A percentile compares a stretch with the other conserved stretches of the same genome.
Evolutionary conservation across 352 stramenopile species (phyloP).

Genomic region (Globisporangium barbulae): DNA sequence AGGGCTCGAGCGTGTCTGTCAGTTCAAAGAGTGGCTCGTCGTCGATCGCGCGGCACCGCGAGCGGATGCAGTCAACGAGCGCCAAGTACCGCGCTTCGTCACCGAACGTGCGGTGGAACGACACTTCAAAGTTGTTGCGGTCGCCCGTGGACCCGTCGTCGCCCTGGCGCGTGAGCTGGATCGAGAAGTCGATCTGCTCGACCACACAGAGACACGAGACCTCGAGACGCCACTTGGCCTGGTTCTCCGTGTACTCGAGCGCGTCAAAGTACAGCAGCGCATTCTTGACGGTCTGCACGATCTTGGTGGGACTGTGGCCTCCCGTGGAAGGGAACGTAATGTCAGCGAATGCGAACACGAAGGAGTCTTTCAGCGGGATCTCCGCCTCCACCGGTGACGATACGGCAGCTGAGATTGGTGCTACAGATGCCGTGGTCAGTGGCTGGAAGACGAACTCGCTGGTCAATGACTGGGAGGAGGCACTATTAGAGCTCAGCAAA

Average conservation of each 20-base stretch:
- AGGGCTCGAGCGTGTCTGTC: conserved; percentile 46
- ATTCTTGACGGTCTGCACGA: conserved; percentile 41
- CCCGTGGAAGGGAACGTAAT: conserved; percentile 29
- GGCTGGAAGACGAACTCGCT: neutral
- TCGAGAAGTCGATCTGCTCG: conserved; percentile 58
- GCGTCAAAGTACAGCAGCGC: conserved; percentile 35
- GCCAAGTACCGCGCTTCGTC: conserved; percentile 55
- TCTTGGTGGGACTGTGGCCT: conserved; percentile 25
- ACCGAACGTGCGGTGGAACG: conserved; percentile 42
- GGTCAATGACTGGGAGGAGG: neutral
- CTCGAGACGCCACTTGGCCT: conserved; percentile 35
- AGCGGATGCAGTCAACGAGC: conserved; percentile 47
- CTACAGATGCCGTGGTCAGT: neutral
- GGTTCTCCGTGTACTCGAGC: conserved; percentile 22
- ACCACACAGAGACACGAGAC: conserved; percentile 60
- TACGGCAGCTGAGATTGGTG: neutral
- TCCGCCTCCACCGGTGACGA: neutral
- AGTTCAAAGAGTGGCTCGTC: conserved; percentile 40
- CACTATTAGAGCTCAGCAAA: neutral
- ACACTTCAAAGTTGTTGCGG: conserved; percentile 41
- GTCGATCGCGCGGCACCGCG: conserved; percentile 55
- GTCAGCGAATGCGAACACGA: conserved; percentile 8
- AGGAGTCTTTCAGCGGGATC: conserved; percentile 7
- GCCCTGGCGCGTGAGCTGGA: conserved; percentile 46
- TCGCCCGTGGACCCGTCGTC: conserved; percentile 1